Percentiles rank a stretch among this genome's conserved stretches.
Conservation (phyloP, 2,329 filamentous ascomycete species). For the Colletotrichum eremochloae region DNA sequence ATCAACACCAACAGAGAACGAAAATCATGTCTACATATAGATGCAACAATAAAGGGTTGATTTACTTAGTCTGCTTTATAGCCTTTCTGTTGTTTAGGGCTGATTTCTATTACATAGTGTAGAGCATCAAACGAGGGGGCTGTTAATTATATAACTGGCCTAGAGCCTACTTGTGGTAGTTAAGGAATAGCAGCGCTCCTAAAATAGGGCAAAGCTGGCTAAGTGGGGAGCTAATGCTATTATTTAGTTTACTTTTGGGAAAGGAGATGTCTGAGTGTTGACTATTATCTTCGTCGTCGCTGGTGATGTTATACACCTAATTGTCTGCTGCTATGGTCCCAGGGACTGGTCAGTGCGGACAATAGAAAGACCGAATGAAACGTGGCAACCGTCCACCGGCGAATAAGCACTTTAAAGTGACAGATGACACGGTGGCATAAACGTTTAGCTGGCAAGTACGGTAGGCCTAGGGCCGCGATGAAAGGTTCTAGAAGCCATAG, state of each 20-base stretch:
- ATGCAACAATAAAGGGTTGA: too few species aligned
- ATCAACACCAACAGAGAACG: too few species aligned
- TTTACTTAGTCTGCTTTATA: too few species aligned
- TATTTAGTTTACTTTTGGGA: constrained; percentile 1
- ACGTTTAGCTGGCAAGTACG: neutral
- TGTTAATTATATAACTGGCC: constrained; percentile 10
- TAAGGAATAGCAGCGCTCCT: constrained; percentile 1
- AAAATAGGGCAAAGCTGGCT: constrained; percentile 10
- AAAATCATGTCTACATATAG: too few species aligned
- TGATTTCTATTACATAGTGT: neutral
- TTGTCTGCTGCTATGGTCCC: neutral
- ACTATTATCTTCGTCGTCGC: constrained; percentile 1
- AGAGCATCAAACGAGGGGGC: constrained; percentile 8
- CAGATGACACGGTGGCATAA: neutral
- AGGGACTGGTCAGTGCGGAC: neutral
- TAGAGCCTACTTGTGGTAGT: constrained; percentile 5
- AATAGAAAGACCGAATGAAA: neutral
- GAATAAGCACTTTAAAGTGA: constrained; percentile 5
- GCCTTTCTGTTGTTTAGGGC: too few species aligned
- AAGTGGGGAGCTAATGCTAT: constrained; percentile 3
- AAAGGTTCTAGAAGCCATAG: neutral
- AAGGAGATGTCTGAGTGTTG: constrained; percentile 15
- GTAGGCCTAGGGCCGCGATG: neutral
- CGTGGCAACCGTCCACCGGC: neutral
- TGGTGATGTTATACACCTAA: constrained; percentile 4